A percentile compares a stretch with the other conserved stretches of the same genome.
phyloP scores from a whole-genome alignment of 2,329 filamentous ascomycete genomes.

The Talaromyces marneffei region DNA sequence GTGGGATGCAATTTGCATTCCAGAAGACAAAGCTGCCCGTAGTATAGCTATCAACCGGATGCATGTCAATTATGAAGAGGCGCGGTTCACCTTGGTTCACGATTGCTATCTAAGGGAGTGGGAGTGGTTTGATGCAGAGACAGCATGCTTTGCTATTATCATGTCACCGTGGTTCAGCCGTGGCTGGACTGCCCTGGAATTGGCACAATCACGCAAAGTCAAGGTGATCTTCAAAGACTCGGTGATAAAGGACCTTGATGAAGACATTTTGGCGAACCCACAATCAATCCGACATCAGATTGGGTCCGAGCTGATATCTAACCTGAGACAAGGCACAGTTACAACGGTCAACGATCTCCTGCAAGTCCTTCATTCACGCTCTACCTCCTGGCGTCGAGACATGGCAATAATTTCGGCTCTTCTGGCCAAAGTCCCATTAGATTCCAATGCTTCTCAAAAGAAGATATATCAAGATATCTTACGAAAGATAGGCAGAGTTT shows the following conservation, averaged over 20 bases:
- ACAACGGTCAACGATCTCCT: neutral
- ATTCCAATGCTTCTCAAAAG: no score
- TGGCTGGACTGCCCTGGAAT: conserved; percentile 20
- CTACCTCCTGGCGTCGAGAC: neutral
- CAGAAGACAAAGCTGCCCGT: conserved; percentile 15
- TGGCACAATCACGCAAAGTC: conserved; percentile 8
- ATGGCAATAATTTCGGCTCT: neutral
- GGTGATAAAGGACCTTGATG: neutral
- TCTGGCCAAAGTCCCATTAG: neutral
- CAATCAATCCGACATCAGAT: neutral
- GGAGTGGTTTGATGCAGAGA: conserved; percentile 18
- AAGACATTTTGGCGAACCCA: neutral
- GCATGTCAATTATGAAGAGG: conserved; percentile 22
- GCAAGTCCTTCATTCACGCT: neutral
- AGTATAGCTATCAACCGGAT: conserved; percentile 20
- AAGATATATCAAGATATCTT: neutral
- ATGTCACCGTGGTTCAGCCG: conserved; percentile 23
- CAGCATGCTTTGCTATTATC: conserved; percentile 19
- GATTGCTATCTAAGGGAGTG: conserved; percentile 15
- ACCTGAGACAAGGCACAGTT: neutral
- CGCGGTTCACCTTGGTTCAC: conserved; percentile 16
- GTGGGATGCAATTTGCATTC: conserved; percentile 28
- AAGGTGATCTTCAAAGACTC: conserved; percentile 17
- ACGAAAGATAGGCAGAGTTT: neutral
- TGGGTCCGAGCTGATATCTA: neutral